Evolutionary conservation across 306 rosid genomes (phyloP).

Genomic region (Gleditsia sinensis): DNA sequence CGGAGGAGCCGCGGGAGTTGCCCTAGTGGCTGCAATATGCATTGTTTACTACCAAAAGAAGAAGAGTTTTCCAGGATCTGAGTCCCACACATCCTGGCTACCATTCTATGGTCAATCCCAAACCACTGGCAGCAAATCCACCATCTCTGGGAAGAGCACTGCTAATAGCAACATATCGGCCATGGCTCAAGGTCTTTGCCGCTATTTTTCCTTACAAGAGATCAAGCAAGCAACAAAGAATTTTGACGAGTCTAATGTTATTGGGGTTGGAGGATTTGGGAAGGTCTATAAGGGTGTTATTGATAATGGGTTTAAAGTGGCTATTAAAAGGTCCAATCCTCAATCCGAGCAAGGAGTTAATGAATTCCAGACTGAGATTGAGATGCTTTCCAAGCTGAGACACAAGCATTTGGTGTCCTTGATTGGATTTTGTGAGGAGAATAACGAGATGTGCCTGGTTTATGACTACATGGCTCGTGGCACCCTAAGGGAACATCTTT

Average conservation of each 20-base stretch:
- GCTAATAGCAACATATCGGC: constrained; percentile 36
- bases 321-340: constrained; percentile 54
- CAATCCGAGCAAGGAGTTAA: constrained; percentile 57
- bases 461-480: constrained; percentile 63
- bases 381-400: constrained; percentile 58
- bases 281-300: constrained; percentile 60
- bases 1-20: constrained; percentile 54
- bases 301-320: constrained; percentile 49
- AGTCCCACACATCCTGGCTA: constrained; percentile 46
- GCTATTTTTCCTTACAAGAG: constrained; percentile 51
- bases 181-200: constrained; percentile 55
- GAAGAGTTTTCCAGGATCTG: constrained; percentile 30
- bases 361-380: constrained; percentile 59
- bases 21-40: constrained; percentile 45
- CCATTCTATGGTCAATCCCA: constrained; percentile 44
- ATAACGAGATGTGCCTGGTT: constrained; percentile 54
- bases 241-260: constrained; percentile 57
- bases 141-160: constrained; percentile 45
- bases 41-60: constrained; percentile 26
- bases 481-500: constrained; percentile 55
- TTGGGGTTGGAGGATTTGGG: constrained; percentile 66
- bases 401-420: constrained; percentile 61
- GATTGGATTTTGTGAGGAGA: constrained; percentile 62
- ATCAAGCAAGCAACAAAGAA: constrained; percentile 49
- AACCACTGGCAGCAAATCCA: constrained; percentile 30